Base-by-base conservation (phyloP, 768 basidiomycete genomes). In the Russula olivacea region DNA sequence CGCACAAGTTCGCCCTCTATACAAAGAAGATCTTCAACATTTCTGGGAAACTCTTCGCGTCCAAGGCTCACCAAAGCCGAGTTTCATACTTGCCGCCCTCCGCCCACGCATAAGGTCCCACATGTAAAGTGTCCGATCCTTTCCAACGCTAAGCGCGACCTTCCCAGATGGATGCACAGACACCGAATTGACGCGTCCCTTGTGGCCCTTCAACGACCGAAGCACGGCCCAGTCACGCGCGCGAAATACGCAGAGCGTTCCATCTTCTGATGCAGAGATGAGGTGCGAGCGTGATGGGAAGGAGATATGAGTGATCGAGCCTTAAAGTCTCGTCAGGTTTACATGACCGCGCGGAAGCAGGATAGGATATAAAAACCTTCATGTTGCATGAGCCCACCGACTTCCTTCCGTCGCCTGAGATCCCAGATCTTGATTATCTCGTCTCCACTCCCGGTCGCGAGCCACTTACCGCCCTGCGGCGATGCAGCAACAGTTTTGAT, bases 381-480 rank as follows among this genome's bases (percentile, higher is more conserved):
- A 72, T 98, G 96, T 61, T 97, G 93, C 84, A 94, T 91, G 57
- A 99, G 76, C 50, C 89, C 91, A 36, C 97, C 97, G 56, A 99
- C 83, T 74, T 99, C 96, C 76, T 97, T 97, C 73, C 87, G 79
- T 70, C 94, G 78, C 58, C 87, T 81, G 63, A 99, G 74, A 77
- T 98, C 94, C 97, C 97, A 99, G 10, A 99, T 87, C 73, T 98
- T 98, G 69, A 98, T 77, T 54, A 95, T 90, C 73, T 98, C 97
- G 71, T 99, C 97, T n/a, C 90, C 83, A 66, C 92, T 93, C 8
- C 94, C 97, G 0, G 89, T 93, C 9, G 93, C 96, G 17, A 98
- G 80, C 93, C 94, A 98, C 76, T 97, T 98, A 1, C 93, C 93
- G 36, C 94, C 93, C 3, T 83, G 75, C 3, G 93, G 93, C 0